phyloP scores from a whole-genome alignment of 768 basidiomycete genomes.

The Agaricus subrufescens region DNA sequence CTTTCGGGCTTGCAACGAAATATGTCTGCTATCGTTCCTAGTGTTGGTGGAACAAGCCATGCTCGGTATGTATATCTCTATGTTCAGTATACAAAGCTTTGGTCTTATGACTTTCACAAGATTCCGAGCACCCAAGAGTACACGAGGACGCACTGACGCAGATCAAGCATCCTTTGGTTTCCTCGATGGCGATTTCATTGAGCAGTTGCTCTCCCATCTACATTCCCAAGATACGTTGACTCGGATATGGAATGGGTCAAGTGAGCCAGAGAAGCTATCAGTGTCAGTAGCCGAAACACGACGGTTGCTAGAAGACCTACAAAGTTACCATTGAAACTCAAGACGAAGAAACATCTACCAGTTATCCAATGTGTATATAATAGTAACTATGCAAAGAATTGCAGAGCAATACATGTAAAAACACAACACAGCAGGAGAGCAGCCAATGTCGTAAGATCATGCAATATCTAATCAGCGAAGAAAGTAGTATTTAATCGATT shows the following conservation, averaged over 20 bases:
- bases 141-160: conserved; percentile 51
- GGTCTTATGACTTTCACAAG: conserved; percentile 28
- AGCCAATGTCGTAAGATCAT: background rate
- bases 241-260: conserved; percentile 52
- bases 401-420: background rate
- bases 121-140: conserved; percentile 64
- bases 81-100: background rate
- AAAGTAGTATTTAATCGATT: conserved; percentile 37
- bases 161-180: conserved; percentile 64
- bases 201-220: conserved; percentile 49
- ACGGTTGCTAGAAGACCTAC: conserved; percentile 43
- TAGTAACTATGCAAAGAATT: background rate
- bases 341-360: background rate
- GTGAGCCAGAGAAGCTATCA: conserved; percentile 52
- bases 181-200: conserved; percentile 85
- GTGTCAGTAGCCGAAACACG: conserved; percentile 39
- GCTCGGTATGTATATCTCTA: conserved; percentile 41
- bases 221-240: conserved; percentile 37
- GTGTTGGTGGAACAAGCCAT: conserved; percentile 55
- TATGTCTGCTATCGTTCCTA: conserved; percentile 47
- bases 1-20: conserved; percentile 76
- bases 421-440: background rate
- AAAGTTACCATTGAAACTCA: conserved; percentile 49
- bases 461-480: conserved; percentile 14
- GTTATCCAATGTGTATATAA: background rate